These are phyloP conservation scores for Aureobasidium namibiae DNA, from an alignment of 2,329 filamentous ascomycete species.

Conservation along the genomic window DNA sequence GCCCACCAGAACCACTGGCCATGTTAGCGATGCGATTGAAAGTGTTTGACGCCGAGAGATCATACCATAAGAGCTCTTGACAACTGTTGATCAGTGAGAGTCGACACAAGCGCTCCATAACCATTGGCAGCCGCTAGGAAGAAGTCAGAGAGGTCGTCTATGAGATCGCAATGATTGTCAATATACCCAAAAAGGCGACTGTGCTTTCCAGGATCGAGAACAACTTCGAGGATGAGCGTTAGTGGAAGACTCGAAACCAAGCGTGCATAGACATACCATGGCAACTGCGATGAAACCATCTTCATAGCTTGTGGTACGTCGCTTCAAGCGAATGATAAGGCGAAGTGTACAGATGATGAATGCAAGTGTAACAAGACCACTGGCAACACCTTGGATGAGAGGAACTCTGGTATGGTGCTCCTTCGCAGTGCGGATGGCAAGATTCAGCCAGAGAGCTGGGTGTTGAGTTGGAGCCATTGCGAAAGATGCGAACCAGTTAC, in stretches of 20 bases:
- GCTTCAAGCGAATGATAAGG: neutral
- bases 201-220: constrained; percentile 4
- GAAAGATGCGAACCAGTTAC: neutral
- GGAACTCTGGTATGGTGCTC: neutral
- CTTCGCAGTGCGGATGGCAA: neutral
- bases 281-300: constrained; percentile 5
- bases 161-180: neutral
- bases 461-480: neutral
- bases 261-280: neutral
- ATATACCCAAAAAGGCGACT: neutral
- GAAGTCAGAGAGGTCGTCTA: neutral
- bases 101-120: neutral
- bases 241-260: neutral
- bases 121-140: neutral
- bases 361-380: neutral
- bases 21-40: neutral
- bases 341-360: neutral
- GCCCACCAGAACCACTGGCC: constrained; percentile 11
- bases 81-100: neutral
- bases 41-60: no score
- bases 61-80: constrained; percentile 1
- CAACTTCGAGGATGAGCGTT: neutral
- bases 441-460: neutral
- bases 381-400: constrained; percentile 2
- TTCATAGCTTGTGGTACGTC: constrained; percentile 1